Evolutionary conservation across 169 alveolate species (phyloP).

Genomic region (Blepharisma undulans): DNA sequence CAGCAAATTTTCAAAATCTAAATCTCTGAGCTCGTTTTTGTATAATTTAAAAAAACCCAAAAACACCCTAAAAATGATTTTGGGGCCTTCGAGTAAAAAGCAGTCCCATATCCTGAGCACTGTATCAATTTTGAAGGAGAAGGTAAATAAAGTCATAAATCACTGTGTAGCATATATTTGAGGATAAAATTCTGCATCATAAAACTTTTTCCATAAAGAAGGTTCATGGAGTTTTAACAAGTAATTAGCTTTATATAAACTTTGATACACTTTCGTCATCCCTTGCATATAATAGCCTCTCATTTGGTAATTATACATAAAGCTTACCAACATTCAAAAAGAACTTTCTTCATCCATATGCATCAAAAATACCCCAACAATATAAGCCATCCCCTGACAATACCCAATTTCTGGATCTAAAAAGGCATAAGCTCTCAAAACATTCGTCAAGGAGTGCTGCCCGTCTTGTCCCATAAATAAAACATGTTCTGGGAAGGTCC

Average conservation of each 20-base stretch:
- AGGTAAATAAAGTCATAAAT: conserved; percentile 34
- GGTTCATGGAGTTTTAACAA: conserved; percentile 64
- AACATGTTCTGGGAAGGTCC: conserved; percentile 58
- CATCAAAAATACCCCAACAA: conserved; percentile 30
- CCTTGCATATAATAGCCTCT: conserved; percentile 35
- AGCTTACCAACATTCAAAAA: conserved; percentile 67
- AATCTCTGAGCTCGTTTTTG: conserved; percentile 47
- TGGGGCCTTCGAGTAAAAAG: conserved; percentile 42
- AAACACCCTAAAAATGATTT: conserved; percentile 70
- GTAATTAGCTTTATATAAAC: conserved; percentile 61
- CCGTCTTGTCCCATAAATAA: conserved; percentile 54
- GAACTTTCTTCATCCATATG: conserved; percentile 87
- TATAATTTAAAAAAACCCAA: conserved; percentile 68
- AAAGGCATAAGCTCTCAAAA: conserved; percentile 49
- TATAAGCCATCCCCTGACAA: conserved; percentile 64
- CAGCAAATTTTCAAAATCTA: conserved; percentile 32
- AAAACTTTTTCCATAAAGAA: conserved; percentile 52
- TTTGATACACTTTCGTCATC: conserved; percentile 65
- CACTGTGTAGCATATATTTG: conserved; percentile 60
- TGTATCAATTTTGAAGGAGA: conserved; percentile 2
- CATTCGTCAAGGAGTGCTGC: conserved; percentile 46
- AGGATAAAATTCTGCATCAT: conserved; percentile 52
- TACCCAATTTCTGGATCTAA: conserved; percentile 59
- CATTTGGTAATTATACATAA: neutral
- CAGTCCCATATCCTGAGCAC: conserved; percentile 33